Percentiles rank a stretch among this genome's conserved stretches.
Conservation (phyloP, 2,329 filamentous ascomycete species). For the Calonectria hongkongensis region DNA sequence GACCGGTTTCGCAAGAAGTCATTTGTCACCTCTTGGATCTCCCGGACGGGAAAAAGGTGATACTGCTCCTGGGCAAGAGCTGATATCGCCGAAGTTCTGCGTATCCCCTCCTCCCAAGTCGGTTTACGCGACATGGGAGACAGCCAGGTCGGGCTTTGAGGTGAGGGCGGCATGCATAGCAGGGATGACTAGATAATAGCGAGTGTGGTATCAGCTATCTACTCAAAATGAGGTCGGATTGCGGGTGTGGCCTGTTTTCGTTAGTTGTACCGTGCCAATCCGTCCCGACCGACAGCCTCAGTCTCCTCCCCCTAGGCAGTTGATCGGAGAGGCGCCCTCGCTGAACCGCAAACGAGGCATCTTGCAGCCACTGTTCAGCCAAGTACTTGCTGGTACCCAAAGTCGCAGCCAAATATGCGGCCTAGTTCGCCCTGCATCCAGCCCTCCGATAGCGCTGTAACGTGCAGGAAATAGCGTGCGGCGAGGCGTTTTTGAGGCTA, state of each 20-base stretch:
- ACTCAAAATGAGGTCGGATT: not conserved
- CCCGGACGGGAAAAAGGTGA: conserved; percentile 36
- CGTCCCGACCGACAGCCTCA: not conserved
- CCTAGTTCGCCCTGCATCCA: not conserved
- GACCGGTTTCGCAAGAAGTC: conserved; percentile 19
- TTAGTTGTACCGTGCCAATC: not conserved
- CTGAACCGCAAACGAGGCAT: not conserved
- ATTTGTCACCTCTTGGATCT: conserved; percentile 37
- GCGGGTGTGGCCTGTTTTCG: not conserved
- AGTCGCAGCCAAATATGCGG: not conserved
- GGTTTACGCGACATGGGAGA: conserved; percentile 26
- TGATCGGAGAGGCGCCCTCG: not conserved
- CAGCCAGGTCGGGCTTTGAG: conserved; percentile 29
- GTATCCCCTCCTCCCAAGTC: conserved; percentile 41
- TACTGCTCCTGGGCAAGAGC: conserved; percentile 33
- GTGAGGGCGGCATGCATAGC: conserved; percentile 41
- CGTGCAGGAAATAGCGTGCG: conserved; percentile 8
- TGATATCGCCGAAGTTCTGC: conserved; percentile 36
- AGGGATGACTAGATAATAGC: not conserved
- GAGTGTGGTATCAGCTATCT: conserved; percentile 1
- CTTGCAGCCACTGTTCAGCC: not conserved
- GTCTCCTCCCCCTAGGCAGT: not conserved
- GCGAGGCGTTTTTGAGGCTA: conserved; percentile 3
- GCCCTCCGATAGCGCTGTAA: conserved; percentile 1
- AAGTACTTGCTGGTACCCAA: not conserved